A percentile compares a stretch with the other conserved stretches of the same genome.
phyloP scores from a whole-genome alignment of 2,329 filamentous ascomycete genomes.

The Stachybotrys chlorohalonatus region DNA sequence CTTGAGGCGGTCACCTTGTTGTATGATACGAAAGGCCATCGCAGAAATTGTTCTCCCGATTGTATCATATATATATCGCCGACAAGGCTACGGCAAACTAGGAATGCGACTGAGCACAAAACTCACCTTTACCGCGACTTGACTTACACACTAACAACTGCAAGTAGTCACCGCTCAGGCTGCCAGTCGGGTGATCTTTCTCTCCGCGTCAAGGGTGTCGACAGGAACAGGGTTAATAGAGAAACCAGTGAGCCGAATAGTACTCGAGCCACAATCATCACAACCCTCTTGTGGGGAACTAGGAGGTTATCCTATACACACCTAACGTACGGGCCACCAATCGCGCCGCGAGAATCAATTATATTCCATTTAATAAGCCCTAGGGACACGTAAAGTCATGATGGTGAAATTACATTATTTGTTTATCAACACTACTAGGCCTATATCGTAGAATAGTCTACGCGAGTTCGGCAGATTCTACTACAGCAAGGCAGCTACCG shows the following conservation, averaged over 20 bases:
- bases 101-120: neutral
- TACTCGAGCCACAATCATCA: too few relatives aligned
- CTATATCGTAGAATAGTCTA: neutral
- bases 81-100: neutral
- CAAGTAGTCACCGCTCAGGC: neutral
- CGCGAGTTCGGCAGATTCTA: neutral
- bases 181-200: neutral
- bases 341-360: too few relatives aligned
- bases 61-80: neutral
- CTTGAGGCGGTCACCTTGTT: neutral
- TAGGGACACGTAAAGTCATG: neutral
- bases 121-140: neutral
- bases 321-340: too few relatives aligned
- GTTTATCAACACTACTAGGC: neutral
- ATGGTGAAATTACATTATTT: neutral
- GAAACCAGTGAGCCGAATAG: too few relatives aligned
- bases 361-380: too few relatives aligned
- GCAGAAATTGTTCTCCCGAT: neutral
- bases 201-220: neutral
- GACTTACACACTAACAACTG: neutral
- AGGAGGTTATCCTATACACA: too few relatives aligned
- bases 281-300: too few relatives aligned
- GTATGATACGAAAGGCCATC: neutral
- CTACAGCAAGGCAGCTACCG: conserved; percentile 28
- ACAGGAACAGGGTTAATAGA: neutral